Conservation (phyloP, 495 filamentous ascomycete genomes). For the Hyaloscypha hepaticicola region DNA sequence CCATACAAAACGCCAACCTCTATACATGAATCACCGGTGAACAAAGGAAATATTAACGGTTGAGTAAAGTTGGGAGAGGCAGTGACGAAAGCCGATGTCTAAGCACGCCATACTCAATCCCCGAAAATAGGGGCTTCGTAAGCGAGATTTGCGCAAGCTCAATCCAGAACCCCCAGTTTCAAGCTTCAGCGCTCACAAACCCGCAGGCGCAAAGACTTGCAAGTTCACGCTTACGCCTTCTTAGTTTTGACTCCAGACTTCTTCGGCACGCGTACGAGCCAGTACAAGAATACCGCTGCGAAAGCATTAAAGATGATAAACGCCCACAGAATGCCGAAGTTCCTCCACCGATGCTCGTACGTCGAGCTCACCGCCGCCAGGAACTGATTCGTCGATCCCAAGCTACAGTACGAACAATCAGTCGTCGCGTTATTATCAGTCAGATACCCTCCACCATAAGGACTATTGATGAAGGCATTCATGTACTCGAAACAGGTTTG, state of each 20-base stretch:
- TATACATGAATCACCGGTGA: too few species aligned
- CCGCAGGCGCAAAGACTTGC: background rate
- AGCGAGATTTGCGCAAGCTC: too few species aligned
- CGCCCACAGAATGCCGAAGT: constrained; percentile 73
- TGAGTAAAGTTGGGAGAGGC: too few species aligned
- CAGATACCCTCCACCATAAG: constrained; percentile 48
- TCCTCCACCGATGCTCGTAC: constrained; percentile 68
- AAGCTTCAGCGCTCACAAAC: too few species aligned
- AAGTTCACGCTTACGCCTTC: background rate
- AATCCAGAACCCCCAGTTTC: too few species aligned
- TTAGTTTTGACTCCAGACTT: background rate
- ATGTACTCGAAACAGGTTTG: constrained; percentile 59
- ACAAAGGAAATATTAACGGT: too few species aligned
- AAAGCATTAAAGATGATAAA: constrained; percentile 73
- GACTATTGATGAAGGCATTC: constrained; percentile 41
- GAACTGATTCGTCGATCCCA: constrained; percentile 62
- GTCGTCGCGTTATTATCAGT: constrained; percentile 45
- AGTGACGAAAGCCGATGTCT: too few species aligned
- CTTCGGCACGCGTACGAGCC: constrained; percentile 75
- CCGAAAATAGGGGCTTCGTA: too few species aligned
- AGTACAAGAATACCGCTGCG: constrained; percentile 71
- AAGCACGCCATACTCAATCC: too few species aligned
- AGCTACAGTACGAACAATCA: constrained; percentile 60
- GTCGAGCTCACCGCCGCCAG: constrained; percentile 46
- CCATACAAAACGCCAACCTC: too few species aligned